Evolutionary conservation across 768 basidiomycete genomes (phyloP).

Genomic region (Chalciporus chontae): DNA sequence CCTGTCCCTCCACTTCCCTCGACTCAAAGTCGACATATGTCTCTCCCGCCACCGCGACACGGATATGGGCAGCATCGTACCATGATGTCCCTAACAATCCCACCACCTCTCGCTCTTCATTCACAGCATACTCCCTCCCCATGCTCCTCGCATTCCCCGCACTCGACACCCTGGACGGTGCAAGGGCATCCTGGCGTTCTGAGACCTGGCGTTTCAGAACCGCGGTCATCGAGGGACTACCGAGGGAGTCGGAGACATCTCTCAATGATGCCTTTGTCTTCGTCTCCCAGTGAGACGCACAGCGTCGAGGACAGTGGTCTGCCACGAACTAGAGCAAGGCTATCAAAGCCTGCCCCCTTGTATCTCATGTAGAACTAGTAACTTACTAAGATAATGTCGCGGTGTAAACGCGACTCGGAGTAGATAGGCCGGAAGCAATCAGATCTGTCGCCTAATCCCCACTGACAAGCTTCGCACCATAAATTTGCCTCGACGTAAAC

Average conservation of each 20-base stretch:
- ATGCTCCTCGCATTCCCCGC: constrained; percentile 4
- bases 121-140: constrained; percentile 1
- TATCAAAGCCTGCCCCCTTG: constrained; percentile 19
- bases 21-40: constrained; percentile 15
- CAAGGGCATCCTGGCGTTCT: background rate
- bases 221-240: background rate
- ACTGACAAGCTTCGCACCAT: background rate
- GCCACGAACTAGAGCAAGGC: constrained; percentile 3
- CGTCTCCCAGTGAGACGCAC: constrained; percentile 8
- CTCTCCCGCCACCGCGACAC: constrained; percentile 23
- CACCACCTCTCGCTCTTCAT: background rate
- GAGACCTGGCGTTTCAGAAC: background rate
- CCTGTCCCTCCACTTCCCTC: background rate
- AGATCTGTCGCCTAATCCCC: background rate
- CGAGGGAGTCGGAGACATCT: constrained; percentile 13
- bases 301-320: background rate
- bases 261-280: constrained; percentile 16
- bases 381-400: too few species aligned
- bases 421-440: too few species aligned
- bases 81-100: constrained; percentile 1
- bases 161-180: background rate
- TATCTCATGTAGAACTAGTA: constrained; percentile 19
- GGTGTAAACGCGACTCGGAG: too few species aligned
- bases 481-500: background rate
- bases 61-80: background rate